Percentiles rank a stretch among this genome's conserved stretches.
phyloP scores from a whole-genome alignment of 106 monocot species.

The Hemerocallis citrina region DNA sequence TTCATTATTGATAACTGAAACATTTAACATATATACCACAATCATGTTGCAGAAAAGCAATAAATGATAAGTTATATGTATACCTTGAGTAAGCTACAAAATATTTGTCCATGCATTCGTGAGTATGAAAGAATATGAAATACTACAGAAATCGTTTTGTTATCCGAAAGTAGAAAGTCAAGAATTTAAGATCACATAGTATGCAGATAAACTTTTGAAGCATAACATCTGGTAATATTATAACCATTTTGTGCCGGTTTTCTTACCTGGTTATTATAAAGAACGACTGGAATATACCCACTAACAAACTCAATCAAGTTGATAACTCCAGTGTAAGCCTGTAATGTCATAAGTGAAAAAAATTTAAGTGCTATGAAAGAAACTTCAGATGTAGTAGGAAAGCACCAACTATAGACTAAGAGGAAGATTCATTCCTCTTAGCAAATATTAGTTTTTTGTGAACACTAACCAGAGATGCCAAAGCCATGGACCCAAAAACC shows the following conservation, averaged over 20 bases:
- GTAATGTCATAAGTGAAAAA: slow-evolving; percentile 8
- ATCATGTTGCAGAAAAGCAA: too few species aligned
- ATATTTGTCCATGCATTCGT: too few species aligned
- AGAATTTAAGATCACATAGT: neutral
- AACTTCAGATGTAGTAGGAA: neutral
- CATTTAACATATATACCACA: too few species aligned
- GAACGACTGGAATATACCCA: slow-evolving; percentile 51
- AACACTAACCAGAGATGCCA: slow-evolving; percentile 66
- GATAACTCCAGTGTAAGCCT: slow-evolving; percentile 81
- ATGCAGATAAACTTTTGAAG: too few species aligned
- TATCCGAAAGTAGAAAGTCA: neutral
- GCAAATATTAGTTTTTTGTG: neutral
- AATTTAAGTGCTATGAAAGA: neutral
- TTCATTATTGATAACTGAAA: neutral
- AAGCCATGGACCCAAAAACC: slow-evolving; percentile 77
- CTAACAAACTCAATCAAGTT: slow-evolving; percentile 65
- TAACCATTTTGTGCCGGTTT: too few species aligned
- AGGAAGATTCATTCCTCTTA: neutral
- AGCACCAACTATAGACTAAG: neutral
- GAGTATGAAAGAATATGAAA: neutral
- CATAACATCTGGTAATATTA: neutral
- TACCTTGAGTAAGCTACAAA: too few species aligned
- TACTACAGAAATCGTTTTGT: neutral
- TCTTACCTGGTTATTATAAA: slow-evolving; percentile 86
- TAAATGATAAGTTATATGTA: too few species aligned